Evolutionary conservation across 805 yeast genomes (phyloP).

Genomic region (Nakazawaea ishiwadae): DNA sequence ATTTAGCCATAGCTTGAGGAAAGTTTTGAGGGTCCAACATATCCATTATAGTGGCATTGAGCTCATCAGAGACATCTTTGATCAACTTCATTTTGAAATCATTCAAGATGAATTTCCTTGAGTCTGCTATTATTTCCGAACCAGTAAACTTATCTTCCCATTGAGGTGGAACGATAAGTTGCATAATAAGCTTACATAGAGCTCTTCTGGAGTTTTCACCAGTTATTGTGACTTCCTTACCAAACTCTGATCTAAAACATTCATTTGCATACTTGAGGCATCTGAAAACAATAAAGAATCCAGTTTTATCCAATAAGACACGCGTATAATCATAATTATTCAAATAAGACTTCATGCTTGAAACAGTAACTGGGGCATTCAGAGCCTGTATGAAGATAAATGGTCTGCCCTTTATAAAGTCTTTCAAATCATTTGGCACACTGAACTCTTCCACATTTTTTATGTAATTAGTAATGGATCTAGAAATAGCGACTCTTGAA

Average conservation of each 20-base stretch:
- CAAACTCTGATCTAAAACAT: slow-evolving; percentile 60
- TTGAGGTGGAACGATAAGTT: slow-evolving; percentile 46
- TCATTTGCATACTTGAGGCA: slow-evolving; percentile 50
- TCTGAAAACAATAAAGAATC: slow-evolving; percentile 71
- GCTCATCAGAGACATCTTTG: slow-evolving; percentile 69
- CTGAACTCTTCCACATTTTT: slow-evolving; percentile 18
- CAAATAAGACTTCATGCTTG: slow-evolving; percentile 56
- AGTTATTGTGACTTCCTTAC: slow-evolving; percentile 32
- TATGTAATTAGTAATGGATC: slow-evolving; percentile 19
- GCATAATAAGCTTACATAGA: slow-evolving; percentile 52
- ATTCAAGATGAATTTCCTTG: slow-evolving; percentile 50
- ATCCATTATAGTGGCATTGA: slow-evolving; percentile 63
- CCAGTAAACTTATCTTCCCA: slow-evolving; percentile 12
- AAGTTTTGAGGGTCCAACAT: slow-evolving; percentile 54
- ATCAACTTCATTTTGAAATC: slow-evolving; percentile 61
- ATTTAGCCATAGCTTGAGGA: slow-evolving; percentile 40
- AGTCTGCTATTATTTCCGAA: slow-evolving; percentile 19
- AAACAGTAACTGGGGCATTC: slow-evolving; percentile 44
- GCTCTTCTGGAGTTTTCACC: slow-evolving; percentile 10
- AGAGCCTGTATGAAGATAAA: slow-evolving; percentile 50
- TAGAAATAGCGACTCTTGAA: slow-evolving; percentile 2
- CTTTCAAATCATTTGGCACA: slow-evolving; percentile 45
- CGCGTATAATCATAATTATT: slow-evolving; percentile 62
- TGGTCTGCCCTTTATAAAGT: slow-evolving; percentile 51
- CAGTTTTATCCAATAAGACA: slow-evolving; percentile 56